Evolutionary conservation across 805 yeast species (phyloP).

Genomic region (Saturnispora serradocipensis): DNA sequence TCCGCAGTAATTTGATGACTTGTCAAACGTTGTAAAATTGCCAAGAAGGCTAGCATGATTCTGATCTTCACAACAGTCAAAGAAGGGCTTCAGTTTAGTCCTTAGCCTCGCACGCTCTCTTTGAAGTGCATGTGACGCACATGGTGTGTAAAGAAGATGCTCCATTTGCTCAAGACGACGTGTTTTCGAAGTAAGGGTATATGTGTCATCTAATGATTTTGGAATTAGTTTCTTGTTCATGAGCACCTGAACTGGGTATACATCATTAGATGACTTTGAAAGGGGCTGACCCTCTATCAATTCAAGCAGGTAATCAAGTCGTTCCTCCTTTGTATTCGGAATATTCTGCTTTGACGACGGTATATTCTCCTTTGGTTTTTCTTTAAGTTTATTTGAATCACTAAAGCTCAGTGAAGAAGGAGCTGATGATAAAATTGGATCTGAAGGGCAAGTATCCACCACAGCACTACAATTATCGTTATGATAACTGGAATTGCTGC

Average conservation of each 20-base stretch:
- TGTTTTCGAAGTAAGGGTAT: constrained; percentile 22
- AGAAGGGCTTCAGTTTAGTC: constrained; percentile 35
- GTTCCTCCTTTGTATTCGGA: constrained; percentile 16
- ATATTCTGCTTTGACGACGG: constrained; percentile 4
- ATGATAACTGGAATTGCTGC: not conserved
- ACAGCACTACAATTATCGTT: not conserved
- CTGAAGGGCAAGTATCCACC: not conserved
- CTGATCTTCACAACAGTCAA: constrained; percentile 39
- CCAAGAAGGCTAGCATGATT: constrained; percentile 26
- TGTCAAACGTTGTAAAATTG: constrained; percentile 19
- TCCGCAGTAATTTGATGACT: constrained; percentile 20
- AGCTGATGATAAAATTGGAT: not conserved
- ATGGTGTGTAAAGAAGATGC: constrained; percentile 18
- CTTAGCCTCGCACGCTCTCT: constrained; percentile 32
- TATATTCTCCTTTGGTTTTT: not conserved
- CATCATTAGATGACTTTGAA: constrained; percentile 15
- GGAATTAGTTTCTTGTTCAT: constrained; percentile 19
- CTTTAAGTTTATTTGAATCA: not conserved
- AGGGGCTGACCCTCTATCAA: constrained; percentile 19
- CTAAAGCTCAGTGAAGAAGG: not conserved
- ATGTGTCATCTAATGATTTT: constrained; percentile 18
- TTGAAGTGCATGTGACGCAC: constrained; percentile 33
- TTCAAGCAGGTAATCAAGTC: constrained; percentile 14
- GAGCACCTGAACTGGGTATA: constrained; percentile 16
- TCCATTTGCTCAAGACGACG: constrained; percentile 21